Evolutionary conservation across 2,329 filamentous ascomycete genomes (phyloP).

Genomic region (Trichoderma aggressivum): DNA sequence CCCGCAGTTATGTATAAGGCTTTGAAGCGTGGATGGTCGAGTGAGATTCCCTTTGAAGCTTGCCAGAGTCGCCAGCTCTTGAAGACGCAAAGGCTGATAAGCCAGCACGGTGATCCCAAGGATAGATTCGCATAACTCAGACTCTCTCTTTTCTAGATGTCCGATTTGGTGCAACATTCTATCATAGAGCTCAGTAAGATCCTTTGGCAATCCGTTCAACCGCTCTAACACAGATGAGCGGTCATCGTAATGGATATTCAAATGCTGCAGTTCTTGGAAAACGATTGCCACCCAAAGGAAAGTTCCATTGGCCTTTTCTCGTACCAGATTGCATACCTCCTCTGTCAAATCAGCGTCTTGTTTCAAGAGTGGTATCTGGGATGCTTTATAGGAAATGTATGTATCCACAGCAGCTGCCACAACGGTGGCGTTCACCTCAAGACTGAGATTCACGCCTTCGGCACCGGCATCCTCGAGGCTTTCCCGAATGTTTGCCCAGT

Average conservation of each 20-base stretch:
- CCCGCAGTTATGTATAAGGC: slow-evolving; percentile 30
- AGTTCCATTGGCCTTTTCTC: slow-evolving; percentile 35
- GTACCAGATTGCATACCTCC: slow-evolving; percentile 20
- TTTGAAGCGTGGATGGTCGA: neutral
- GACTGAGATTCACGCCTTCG: neutral
- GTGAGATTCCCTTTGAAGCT: neutral
- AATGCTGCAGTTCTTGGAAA: neutral
- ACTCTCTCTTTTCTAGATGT: neutral
- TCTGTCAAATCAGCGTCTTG: slow-evolving; percentile 10
- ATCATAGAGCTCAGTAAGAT: neutral
- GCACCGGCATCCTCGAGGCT: neutral
- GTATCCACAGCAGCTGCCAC: neutral
- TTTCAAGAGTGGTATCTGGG: neutral
- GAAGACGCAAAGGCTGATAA: neutral
- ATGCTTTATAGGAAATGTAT: neutral
- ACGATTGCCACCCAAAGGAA: slow-evolving; percentile 27
- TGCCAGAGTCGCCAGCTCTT: neutral
- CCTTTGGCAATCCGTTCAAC: neutral
- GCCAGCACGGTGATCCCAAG: neutral
- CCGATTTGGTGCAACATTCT: neutral
- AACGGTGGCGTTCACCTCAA: neutral
- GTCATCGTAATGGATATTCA: slow-evolving; percentile 16
- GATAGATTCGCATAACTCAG: neutral
- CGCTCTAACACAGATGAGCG: neutral
- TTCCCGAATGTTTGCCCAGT: slow-evolving; percentile 19